Evolutionary conservation across 73 alveolate species (phyloP), one percentile per base, ranked within the genome.

Genomic region (Paramecium biaurelia): DNA sequence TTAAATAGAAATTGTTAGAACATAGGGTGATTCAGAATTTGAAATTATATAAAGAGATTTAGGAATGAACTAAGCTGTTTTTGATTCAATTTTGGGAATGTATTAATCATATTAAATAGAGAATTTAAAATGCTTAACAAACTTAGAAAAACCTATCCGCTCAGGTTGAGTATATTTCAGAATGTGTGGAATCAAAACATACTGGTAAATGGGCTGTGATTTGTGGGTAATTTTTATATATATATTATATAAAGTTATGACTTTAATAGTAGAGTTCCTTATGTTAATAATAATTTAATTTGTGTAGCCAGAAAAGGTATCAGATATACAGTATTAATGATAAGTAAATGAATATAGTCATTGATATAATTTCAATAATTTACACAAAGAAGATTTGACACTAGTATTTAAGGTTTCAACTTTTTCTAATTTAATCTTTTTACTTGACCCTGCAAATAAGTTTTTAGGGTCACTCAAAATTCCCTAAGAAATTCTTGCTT

Each of bases 1-100:
- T 79, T 43, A 42, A 43, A 79, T 79, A 24, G 90, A 79, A 63
- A 79, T 79, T 24, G 90, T 79, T 58, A 79, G 90, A 79, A 79
- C 90, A 2, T 43, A 79, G 74, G 90, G 90, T 30, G 90, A 79
- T 79, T 24, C 70, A 8, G 70, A 79, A 79, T 79, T 79, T 79
- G 90, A 79, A 45, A 79, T 79, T 24, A 79, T 79, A 38, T 18
- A 79, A 30, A 79, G 30, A 24, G 90, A 79, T 42, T 41, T 10
- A 45, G 74, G 47, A 10, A 79, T 79, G 90, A 41, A 45, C 32
- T 32, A 45, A 24, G 70, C 90, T 24, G 20, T 79, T 23, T 32
- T 32, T 43, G 90, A 79, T 79, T 30, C 63, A 14, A 45, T 45
- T 24, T 21, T 79, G n/a, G 70, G 45, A 42, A 79, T 79, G 90